These are phyloP conservation scores for Acmispon strigosus DNA, from an alignment of 306 rosid species.

Conservation along the genomic window DNA sequence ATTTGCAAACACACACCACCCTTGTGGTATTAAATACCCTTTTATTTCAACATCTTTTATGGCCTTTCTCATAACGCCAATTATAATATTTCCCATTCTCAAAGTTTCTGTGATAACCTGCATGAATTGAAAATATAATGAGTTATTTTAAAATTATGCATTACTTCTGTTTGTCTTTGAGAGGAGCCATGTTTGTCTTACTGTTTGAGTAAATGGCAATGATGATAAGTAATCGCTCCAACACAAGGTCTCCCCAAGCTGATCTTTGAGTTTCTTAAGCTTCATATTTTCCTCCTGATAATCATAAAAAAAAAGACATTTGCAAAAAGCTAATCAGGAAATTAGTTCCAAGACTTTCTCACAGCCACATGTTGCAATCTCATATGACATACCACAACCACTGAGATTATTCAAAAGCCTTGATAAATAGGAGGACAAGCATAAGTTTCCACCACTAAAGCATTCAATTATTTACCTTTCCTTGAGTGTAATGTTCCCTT, in stretches of 20 bases:
- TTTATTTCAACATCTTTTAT: constrained; percentile 79
- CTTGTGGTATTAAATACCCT: constrained; percentile 77
- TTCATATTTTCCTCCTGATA: constrained; percentile 78
- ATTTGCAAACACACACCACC: constrained; percentile 75
- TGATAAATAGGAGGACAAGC: background rate
- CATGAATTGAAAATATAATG: background rate
- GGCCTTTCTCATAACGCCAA: constrained; percentile 84
- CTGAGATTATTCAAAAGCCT: background rate
- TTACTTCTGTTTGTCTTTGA: background rate
- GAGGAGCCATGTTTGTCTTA: constrained; percentile 26
- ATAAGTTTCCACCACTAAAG: background rate
- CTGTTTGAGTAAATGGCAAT: constrained; percentile 80
- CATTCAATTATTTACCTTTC: background rate
- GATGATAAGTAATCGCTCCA: constrained; percentile 86
- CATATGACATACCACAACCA: background rate
- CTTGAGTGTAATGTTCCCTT: background rate
- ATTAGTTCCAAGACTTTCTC: background rate
- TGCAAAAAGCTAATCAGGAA: background rate
- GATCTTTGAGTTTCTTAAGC: constrained; percentile 57
- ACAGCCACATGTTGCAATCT: background rate
- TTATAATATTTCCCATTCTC: constrained; percentile 80
- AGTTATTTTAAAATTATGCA: background rate
- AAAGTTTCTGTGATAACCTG: constrained; percentile 89
- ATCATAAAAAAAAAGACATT: constrained; percentile 4
- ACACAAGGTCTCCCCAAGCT: constrained; percentile 57